These are phyloP conservation scores for Thelonectria olida DNA, from an alignment of 2,329 filamentous ascomycete species.

Conservation along the genomic window DNA sequence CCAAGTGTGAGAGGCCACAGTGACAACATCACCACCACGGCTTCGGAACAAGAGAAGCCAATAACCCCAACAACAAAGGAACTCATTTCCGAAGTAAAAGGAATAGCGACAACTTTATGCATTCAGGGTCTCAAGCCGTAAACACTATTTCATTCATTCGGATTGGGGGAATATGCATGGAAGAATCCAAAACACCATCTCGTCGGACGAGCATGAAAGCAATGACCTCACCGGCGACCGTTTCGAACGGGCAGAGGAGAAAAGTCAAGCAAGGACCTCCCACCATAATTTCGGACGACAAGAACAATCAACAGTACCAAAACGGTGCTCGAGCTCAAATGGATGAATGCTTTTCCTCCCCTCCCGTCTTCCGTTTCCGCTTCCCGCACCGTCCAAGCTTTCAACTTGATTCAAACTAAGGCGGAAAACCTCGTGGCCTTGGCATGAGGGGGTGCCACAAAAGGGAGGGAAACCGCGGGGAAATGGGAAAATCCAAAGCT, in stretches of 20 bases:
- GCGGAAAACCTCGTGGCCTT: neutral
- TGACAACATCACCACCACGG: neutral
- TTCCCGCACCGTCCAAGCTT: neutral
- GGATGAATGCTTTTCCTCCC: neutral
- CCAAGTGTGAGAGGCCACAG: too few species aligned
- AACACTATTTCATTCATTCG: too few species aligned
- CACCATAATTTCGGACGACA: neutral
- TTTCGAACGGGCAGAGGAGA: neutral
- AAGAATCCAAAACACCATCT: too few species aligned
- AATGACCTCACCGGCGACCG: neutral
- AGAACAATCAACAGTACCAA: neutral
- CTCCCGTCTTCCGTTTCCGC: neutral
- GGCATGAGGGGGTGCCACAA: neutral
- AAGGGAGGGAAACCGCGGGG: conserved; percentile 9
- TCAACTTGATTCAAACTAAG: neutral
- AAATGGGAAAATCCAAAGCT: neutral
- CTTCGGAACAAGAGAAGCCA: neutral
- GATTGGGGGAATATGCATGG: too few species aligned
- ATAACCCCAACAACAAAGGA: too few species aligned
- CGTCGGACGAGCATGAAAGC: neutral
- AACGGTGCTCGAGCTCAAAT: neutral
- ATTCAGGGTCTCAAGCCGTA: too few species aligned
- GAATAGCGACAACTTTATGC: too few species aligned
- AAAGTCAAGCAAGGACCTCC: neutral
- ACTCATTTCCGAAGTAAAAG: too few species aligned